Conservation (phyloP, 129 eudicot genomes). For the Logfia minima region DNA sequence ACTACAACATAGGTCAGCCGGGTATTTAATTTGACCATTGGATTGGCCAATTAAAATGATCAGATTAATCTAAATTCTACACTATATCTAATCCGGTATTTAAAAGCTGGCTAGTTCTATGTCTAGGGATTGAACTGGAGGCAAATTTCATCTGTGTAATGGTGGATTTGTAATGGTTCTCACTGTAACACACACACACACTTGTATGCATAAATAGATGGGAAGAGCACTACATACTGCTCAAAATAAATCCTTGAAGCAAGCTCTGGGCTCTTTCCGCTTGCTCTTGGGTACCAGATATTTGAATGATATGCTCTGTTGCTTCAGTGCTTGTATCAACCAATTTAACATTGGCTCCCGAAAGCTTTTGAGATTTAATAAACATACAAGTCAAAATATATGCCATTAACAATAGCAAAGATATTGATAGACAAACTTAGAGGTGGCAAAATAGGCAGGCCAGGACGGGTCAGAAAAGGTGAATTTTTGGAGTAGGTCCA, state of each 20-base stretch:
- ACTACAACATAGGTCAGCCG: neutral
- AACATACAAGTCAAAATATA: slow-evolving; percentile 24
- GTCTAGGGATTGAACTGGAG: neutral
- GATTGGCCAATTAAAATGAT: neutral
- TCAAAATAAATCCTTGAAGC: slow-evolving; percentile 96
- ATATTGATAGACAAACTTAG: neutral
- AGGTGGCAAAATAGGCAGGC: neutral
- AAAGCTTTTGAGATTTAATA: slow-evolving; percentile 50
- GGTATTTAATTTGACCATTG: neutral
- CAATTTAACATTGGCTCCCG: slow-evolving; percentile 90
- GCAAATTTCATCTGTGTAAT: neutral
- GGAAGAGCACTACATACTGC: slow-evolving; percentile 54
- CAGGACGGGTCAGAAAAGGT: neutral
- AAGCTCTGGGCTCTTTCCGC: slow-evolving; percentile 98
- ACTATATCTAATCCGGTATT: neutral
- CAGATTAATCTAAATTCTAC: neutral
- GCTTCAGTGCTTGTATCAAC: slow-evolving; percentile 67
- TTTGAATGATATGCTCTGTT: slow-evolving; percentile 75
- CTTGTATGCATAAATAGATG: neutral
- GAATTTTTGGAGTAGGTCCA: neutral
- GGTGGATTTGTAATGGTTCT: neutral
- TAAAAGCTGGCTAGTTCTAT: neutral
- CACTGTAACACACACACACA: neutral
- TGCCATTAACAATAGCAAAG: slow-evolving; percentile 5
- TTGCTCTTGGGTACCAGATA: slow-evolving; percentile 95